Conservation (phyloP, 2,329 filamentous ascomycete genomes). For the Cercospora sesami region DNA sequence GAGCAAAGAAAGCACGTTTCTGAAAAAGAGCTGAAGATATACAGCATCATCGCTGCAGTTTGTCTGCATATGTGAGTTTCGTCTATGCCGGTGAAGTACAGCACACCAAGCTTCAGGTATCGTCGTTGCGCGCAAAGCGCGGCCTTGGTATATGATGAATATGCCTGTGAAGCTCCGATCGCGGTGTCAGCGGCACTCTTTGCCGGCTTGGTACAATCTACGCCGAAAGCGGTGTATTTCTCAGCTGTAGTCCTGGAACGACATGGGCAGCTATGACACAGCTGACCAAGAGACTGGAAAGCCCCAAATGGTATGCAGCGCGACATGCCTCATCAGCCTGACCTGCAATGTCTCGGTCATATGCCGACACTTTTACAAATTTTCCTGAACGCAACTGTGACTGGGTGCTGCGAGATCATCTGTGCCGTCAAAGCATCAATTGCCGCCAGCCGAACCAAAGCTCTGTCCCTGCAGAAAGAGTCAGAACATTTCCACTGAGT, state of each 20-base stretch:
- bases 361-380: background rate
- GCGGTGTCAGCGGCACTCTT: background rate
- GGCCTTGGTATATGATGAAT: background rate
- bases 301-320: background rate
- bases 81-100: background rate
- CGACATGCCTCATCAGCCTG: background rate
- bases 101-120: background rate
- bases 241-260: background rate
- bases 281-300: background rate
- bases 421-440: background rate
- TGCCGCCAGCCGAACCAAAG: constrained; percentile 5
- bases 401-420: background rate
- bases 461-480: background rate
- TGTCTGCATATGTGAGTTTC: background rate
- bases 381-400: background rate
- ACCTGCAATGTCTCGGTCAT: background rate
- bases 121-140: background rate
- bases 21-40: background rate
- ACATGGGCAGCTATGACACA: background rate
- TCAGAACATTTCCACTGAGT: background rate
- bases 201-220: background rate
- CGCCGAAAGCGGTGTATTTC: background rate
- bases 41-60: background rate
- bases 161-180: background rate
- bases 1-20: background rate